phyloP scores from a whole-genome alignment of 768 basidiomycete species.

The Suillus subluteus region DNA sequence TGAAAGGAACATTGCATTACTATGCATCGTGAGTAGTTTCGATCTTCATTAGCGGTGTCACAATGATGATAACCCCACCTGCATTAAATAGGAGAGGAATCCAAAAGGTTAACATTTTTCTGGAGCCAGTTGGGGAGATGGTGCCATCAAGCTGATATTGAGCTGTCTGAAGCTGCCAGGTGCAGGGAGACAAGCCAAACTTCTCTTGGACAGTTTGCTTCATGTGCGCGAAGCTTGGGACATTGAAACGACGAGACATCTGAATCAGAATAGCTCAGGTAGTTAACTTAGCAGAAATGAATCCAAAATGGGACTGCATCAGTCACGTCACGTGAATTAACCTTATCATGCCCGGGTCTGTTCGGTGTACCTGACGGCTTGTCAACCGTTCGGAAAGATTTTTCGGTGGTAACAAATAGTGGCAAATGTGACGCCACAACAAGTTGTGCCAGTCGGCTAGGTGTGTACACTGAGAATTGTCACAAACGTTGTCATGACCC shows the following conservation, averaged over 20 bases:
- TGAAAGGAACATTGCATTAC: too few relatives aligned
- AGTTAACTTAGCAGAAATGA: background rate
- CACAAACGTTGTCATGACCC: too few relatives aligned
- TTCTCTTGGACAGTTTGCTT: slow-evolving; percentile 8
- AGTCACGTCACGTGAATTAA: too few relatives aligned
- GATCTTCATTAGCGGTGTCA: too few relatives aligned
- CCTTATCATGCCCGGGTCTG: too few relatives aligned
- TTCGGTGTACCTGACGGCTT: background rate
- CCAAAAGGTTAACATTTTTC: slow-evolving; percentile 18
- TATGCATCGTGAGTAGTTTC: too few relatives aligned
- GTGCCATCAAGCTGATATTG: slow-evolving; percentile 4
- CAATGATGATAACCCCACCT: too few relatives aligned
- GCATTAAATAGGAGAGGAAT: slow-evolving; percentile 18
- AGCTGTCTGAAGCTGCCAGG: slow-evolving; percentile 12
- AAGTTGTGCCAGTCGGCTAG: too few relatives aligned
- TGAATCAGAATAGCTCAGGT: too few relatives aligned
- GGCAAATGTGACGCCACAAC: background rate
- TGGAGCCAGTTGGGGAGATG: slow-evolving; percentile 15
- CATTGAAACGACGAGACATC: background rate
- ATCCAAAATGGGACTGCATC: background rate
- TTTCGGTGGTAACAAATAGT: too few relatives aligned
- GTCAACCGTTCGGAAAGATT: background rate
- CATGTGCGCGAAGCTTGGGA: background rate
- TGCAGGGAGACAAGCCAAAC: slow-evolving; percentile 6
- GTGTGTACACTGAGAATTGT: too few relatives aligned